phyloP scores from a whole-genome alignment of 305 asterid species.

The Striga hermonthica region DNA sequence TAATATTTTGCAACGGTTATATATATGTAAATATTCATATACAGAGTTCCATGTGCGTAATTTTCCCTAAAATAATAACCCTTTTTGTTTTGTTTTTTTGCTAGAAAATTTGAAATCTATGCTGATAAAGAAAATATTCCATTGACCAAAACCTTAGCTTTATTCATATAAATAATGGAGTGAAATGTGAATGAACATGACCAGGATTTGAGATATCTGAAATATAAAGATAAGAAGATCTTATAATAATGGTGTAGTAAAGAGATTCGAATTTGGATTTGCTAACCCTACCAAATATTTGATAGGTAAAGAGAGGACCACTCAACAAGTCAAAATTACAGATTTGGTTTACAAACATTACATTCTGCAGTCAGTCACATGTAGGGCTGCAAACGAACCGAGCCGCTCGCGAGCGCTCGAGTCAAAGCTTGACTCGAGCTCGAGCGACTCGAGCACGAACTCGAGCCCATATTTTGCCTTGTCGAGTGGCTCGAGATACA shows the following conservation, averaged over 20 bases:
- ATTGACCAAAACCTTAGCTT: slow-evolving; percentile 1
- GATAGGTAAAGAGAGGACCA: background rate
- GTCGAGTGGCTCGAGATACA: no score
- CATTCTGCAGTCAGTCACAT: background rate
- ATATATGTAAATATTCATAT: no score
- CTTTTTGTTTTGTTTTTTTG: no score
- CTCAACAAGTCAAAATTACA: background rate
- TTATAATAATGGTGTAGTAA: background rate
- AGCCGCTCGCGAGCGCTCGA: no score
- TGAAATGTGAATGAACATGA: background rate
- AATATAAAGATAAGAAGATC: background rate
- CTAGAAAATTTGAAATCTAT: background rate
- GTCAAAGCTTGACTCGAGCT: no score
- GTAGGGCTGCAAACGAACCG: no score
- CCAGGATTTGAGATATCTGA: background rate
- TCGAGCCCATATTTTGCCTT: no score
- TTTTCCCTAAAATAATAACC: no score
- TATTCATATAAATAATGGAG: slow-evolving; percentile 4
- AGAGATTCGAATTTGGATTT: background rate
- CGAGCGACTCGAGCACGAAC: no score
- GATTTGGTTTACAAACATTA: background rate
- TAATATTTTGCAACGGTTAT: no score
- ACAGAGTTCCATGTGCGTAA: no score
- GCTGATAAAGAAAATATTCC: background rate
- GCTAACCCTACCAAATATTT: background rate